Conservation (phyloP, 257 asterid species). For the Nicotiana noctiflora region DNA sequence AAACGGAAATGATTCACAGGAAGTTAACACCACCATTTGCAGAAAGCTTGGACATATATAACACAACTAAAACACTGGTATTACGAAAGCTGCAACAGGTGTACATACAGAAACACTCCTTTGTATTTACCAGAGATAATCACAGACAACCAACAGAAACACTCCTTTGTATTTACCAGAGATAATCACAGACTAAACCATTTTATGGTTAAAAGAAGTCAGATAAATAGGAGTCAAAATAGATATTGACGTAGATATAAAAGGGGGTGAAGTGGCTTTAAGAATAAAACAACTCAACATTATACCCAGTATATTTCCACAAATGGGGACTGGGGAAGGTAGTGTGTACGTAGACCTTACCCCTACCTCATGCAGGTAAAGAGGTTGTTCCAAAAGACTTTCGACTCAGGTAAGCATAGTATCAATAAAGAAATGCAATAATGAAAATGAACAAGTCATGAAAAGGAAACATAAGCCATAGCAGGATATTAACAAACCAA, state of each 20-base stretch:
- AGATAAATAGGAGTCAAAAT: too few relatives aligned
- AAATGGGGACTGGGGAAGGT: background rate
- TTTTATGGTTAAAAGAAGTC: too few relatives aligned
- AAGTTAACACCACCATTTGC: background rate
- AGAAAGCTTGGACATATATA: background rate
- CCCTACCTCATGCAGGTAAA: background rate
- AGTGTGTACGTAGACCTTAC: background rate
- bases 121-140: background rate
- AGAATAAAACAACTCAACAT: background rate
- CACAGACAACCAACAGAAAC: background rate
- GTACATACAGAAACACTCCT: background rate
- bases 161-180: background rate
- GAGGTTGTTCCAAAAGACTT: background rate
- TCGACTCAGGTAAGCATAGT: background rate
- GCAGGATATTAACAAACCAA: too few relatives aligned
- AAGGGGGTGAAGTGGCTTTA: too few relatives aligned
- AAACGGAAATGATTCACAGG: background rate
- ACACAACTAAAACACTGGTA: background rate
- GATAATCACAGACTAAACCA: background rate
- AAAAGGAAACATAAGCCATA: too few relatives aligned
- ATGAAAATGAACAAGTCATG: too few relatives aligned
- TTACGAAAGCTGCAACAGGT: background rate
- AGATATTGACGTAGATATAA: too few relatives aligned
- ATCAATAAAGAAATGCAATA: too few relatives aligned
- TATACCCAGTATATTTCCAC: background rate